Conservation (phyloP, 2,329 filamentous ascomycete genomes). For the Alternaria sp. region DNA sequence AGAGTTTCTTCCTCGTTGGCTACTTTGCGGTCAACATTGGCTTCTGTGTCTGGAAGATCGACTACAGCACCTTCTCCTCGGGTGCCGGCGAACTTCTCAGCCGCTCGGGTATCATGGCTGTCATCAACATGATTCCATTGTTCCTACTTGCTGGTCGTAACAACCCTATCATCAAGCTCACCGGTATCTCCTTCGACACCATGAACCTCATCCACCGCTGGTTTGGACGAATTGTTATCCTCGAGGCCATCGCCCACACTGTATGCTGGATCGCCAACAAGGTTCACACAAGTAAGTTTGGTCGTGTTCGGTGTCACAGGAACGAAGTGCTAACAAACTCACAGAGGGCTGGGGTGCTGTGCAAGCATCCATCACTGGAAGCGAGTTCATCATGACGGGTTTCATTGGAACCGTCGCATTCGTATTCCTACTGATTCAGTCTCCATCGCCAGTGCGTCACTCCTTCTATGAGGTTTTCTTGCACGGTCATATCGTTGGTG, state of each 20-base stretch:
- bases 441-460: slow-evolving; percentile 74
- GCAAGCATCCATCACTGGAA: slow-evolving; percentile 48
- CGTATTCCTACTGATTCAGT: slow-evolving; percentile 70
- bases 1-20: slow-evolving; percentile 56
- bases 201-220: slow-evolving; percentile 84
- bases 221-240: slow-evolving; percentile 77
- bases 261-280: slow-evolving; percentile 64
- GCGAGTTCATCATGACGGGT: slow-evolving; percentile 66
- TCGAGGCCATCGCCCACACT: slow-evolving; percentile 73
- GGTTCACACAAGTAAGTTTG: slow-evolving; percentile 47
- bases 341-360: slow-evolving; percentile 62
- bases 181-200: slow-evolving; percentile 80
- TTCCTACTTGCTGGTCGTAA: slow-evolving; percentile 79
- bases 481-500: slow-evolving; percentile 72
- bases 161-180: slow-evolving; percentile 76
- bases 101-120: slow-evolving; percentile 73
- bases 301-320: neutral
- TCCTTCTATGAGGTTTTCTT: slow-evolving; percentile 84
- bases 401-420: slow-evolving; percentile 70
- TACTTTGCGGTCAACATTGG: slow-evolving; percentile 60
- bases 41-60: slow-evolving; percentile 63
- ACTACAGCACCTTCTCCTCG: slow-evolving; percentile 74
- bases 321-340: slow-evolving; percentile 19
- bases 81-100: slow-evolving; percentile 71
- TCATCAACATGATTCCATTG: slow-evolving; percentile 80